phyloP scores from a whole-genome alignment of 192 early-diverging fungal species.

The Chytriomyces hyalinus region DNA sequence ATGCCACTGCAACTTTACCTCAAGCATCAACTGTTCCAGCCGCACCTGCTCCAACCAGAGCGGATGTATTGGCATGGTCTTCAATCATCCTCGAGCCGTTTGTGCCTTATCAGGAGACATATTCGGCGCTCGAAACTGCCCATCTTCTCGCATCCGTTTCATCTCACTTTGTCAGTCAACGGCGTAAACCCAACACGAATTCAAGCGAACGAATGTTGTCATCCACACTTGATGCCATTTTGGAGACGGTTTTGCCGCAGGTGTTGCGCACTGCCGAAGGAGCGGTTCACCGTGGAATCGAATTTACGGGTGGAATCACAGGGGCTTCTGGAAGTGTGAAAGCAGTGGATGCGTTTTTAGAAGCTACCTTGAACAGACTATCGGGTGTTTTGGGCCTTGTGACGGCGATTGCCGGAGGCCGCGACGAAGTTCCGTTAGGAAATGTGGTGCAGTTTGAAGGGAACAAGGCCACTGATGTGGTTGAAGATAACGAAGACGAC shows the following conservation, averaged over 20 bases:
- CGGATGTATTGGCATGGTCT: slow-evolving; percentile 58
- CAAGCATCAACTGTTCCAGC: background rate
- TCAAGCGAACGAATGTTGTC: slow-evolving; percentile 18
- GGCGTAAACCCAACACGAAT: background rate
- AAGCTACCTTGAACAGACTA: slow-evolving; percentile 50
- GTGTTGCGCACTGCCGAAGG: slow-evolving; percentile 50
- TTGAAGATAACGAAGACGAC: slow-evolving; percentile 42
- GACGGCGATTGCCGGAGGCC: slow-evolving; percentile 45
- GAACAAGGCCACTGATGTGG: background rate
- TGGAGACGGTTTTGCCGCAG: slow-evolving; percentile 52
- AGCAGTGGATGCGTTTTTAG: slow-evolving; percentile 60
- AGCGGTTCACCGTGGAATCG: slow-evolving; percentile 56
- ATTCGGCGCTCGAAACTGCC: slow-evolving; percentile 59
- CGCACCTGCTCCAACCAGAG: background rate
- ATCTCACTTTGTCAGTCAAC: slow-evolving; percentile 11
- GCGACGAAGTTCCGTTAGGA: slow-evolving; percentile 26
- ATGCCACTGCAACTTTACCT: background rate
- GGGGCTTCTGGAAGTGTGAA: slow-evolving; percentile 59
- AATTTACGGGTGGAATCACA: slow-evolving; percentile 66
- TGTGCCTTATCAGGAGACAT: slow-evolving; percentile 64
- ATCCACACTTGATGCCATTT: slow-evolving; percentile 54
- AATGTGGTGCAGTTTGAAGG: slow-evolving; percentile 2
- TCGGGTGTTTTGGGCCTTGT: slow-evolving; percentile 47
- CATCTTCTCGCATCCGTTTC: slow-evolving; percentile 43
- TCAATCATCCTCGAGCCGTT: slow-evolving; percentile 70